Base-by-base conservation (phyloP, 495 filamentous ascomycete species). In the Acidomyces sp. region DNA sequence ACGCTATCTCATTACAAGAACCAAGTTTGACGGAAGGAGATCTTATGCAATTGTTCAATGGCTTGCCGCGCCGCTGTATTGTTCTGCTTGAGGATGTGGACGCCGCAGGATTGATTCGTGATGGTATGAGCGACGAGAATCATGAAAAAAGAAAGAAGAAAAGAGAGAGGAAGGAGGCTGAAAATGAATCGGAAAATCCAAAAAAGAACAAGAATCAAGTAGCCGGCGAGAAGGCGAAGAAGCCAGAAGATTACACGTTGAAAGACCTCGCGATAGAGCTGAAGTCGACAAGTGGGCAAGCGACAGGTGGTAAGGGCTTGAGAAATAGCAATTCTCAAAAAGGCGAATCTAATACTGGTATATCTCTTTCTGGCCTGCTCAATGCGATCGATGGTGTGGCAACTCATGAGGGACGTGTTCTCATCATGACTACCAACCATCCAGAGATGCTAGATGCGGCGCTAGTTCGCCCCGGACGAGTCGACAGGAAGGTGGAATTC, bases 401-500 rank as follows among this genome's bases (percentile, higher is more conserved):
- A 5, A 78, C 77, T 1, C 78, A 85, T 40, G 83, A 88, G 60
- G 84, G 83, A 19, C 71, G 80, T 20, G 70, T 88, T 6, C 67
- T 90, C 6, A 74, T 90, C 60, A 85, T 90, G 77, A 90, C 84
- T 0, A 87, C 80, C 17, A 92, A 92, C 57, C 69, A 77, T 39
- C 77, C 76, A 1, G 78, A 87, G 45, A 65, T 69, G 13, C 67
- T 92, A 2, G 83, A 90, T 55, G 63, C 71, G 2, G 84, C 84
- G 1, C 66, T 92, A 10, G 75, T 84, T 41, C 71, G 84, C 1
- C 80, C 81, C 0, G 83, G 82, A 1, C 69, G 84, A 3, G 72
- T 86, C 4, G 84, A 92, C 51, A 65, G 81, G 48, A 70, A 81
- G 52, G 71, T 88, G 4, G 55, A 64, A 26, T 87, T 90, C 54